Evolutionary conservation across 768 basidiomycete species (phyloP), one percentile per base, ranked within the genome.

Genomic region (Agaricus bisporus): DNA sequence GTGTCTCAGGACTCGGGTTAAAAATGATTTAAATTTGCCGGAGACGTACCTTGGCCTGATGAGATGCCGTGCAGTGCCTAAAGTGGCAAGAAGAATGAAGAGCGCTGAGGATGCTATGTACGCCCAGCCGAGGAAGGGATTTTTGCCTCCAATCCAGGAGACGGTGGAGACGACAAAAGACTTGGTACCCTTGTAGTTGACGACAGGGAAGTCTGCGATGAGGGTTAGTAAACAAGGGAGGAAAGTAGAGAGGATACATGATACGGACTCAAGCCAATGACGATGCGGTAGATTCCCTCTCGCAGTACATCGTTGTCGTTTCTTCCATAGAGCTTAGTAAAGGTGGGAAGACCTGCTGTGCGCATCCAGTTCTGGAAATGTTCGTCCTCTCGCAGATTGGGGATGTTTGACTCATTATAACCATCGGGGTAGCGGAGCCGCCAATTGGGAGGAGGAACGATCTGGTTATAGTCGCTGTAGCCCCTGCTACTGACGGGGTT

Each of bases 331-430:
- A 99, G 73, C 71, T 99, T 98, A 29, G 92, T 85, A 68, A 99
- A 99, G 5, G 95, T 98, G 8, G 97, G 97, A 44, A 98, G 69
- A 11, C 95, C 97, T 0, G 97, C 92, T 2, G 95, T 97, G 55
- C 95, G 82, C 97, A 99, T 99, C 97, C 97, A 99, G 65, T 95
- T 95, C 70, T 98, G 95, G 75, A 99, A 98, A 62, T 90, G 94
- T 68, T 98, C 90, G 63, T 98, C 86, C 2, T 60, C 59, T 49
- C 74, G 71, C 35, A 98, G 73, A 64, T 97, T 72, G 1, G 93
- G 95, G 14, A 79, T 80, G 57, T 75, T 81, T 4, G 68, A 68
- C 1, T 70, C 64, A 3, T 82, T 83, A 62, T 97, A 98, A 52
- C 79, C 79, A 56, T 87, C 66, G 1, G 92, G 91, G 71, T 76